phyloP scores from a whole-genome alignment of 805 yeast species.

The Allodekkera sacchari region DNA sequence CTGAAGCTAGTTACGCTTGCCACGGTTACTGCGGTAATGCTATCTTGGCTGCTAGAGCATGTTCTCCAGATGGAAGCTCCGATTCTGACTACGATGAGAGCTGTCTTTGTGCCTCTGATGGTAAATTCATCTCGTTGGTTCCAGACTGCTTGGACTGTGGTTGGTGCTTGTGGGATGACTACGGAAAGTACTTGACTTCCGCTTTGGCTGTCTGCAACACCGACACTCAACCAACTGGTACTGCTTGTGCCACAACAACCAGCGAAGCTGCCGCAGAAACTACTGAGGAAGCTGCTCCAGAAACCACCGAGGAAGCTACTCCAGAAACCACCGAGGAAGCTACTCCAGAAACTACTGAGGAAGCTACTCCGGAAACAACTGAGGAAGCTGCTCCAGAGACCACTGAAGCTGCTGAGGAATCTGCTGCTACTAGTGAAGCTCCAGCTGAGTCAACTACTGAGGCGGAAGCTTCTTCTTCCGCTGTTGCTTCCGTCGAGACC shows the following conservation, averaged over 20 bases:
- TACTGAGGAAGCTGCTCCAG: conserved; percentile 9
- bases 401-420: conserved; percentile 6
- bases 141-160: conserved; percentile 31
- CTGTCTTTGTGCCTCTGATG: conserved; percentile 25
- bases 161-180: conserved; percentile 32
- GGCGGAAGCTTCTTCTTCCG: conserved; percentile 1
- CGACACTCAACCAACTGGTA: conserved; percentile 31
- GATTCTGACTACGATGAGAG: conserved; percentile 22
- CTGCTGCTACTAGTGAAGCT: conserved; percentile 6
- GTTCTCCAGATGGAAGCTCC: conserved; percentile 16
- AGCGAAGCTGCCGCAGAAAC: conserved; percentile 9
- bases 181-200: conserved; percentile 22
- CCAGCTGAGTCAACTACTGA: not conserved
- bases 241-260: conserved; percentile 15
- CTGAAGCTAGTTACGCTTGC: conserved; percentile 24
- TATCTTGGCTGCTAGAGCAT: conserved; percentile 23
- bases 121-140: conserved; percentile 21
- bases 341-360: conserved; percentile 9
- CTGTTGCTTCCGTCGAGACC: conserved; percentile 4
- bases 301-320: conserved; percentile 8
- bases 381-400: conserved; percentile 13
- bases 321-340: conserved; percentile 7
- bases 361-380: conserved; percentile 21
- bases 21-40: conserved; percentile 28
- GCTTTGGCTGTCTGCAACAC: conserved; percentile 26